These are phyloP conservation scores for Porcisia deanei DNA, from an alignment of 208 protist species.

Conservation along the genomic window DNA sequence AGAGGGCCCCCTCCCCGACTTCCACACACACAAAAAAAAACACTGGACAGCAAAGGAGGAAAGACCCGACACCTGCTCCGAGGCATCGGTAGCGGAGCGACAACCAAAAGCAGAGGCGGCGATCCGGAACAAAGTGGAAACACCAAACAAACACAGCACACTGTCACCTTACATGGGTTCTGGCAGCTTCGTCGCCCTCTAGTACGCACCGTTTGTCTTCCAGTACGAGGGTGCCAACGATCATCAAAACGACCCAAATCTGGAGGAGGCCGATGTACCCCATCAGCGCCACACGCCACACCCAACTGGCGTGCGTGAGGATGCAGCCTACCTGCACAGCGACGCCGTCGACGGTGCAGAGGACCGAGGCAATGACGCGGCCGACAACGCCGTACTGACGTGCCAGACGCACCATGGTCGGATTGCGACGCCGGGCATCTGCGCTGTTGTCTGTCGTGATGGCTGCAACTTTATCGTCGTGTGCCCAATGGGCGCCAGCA, in stretches of 20 bases:
- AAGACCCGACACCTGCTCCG: not conserved
- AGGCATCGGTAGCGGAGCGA: not conserved
- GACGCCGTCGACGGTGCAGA: conserved; percentile 32
- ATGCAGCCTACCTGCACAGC: conserved; percentile 34
- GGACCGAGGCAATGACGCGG: conserved; percentile 1
- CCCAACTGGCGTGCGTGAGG: conserved; percentile 32
- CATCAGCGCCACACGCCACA: conserved; percentile 41
- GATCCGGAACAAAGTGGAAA: not conserved
- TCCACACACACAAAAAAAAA: too few species aligned
- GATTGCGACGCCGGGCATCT: conserved; percentile 17
- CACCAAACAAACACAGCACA: not conserved
- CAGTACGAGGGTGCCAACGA: conserved; percentile 20
- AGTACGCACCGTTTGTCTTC: not conserved
- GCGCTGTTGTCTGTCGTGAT: not conserved
- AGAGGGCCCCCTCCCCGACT: too few species aligned
- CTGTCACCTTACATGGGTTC: not conserved
- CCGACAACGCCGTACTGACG: conserved; percentile 23
- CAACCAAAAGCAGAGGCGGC: not conserved
- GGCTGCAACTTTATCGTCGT: not conserved
- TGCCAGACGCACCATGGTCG: conserved; percentile 21
- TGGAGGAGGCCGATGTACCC: conserved; percentile 62
- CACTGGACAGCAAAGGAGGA: too few species aligned
- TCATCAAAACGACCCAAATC: conserved; percentile 39
- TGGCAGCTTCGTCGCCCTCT: not conserved
- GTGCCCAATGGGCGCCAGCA: not conserved